A percentile compares a stretch with the other conserved stretches of the same genome.
Evolutionary conservation across 768 basidiomycete genomes (phyloP).

Genomic region (Hypsizygus marmoreus): DNA sequence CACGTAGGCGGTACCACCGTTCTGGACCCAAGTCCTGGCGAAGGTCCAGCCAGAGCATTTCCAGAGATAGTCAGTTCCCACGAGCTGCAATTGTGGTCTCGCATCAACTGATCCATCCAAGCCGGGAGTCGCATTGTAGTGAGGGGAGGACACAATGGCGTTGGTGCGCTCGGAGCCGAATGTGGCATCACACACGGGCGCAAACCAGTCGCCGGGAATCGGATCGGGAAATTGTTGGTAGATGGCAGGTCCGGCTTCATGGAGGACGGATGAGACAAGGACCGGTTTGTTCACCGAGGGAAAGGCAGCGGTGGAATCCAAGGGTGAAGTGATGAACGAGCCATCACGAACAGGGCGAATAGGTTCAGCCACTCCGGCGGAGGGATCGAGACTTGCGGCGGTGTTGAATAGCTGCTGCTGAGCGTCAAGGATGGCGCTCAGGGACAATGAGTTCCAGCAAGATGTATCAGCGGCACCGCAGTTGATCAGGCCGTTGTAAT

Average conservation of each 20-base stretch:
- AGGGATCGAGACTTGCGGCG: conserved; percentile 48
- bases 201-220: conserved; percentile 41
- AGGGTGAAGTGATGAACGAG: conserved; percentile 64
- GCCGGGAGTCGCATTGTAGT: conserved; percentile 42
- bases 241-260: conserved; percentile 75
- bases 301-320: conserved; percentile 63
- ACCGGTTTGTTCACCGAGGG: conserved; percentile 65
- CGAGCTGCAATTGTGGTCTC: conserved; percentile 52
- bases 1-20: conserved; percentile 69
- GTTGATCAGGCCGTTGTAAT: conserved; percentile 48
- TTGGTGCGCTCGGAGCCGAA: conserved; percentile 50
- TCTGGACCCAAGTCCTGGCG: conserved; percentile 62
- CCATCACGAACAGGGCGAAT: conserved; percentile 71
- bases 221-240: conserved; percentile 42
- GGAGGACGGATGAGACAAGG: conserved; percentile 66
- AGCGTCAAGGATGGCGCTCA: conserved; percentile 54
- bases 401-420: conserved; percentile 47
- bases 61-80: conserved; percentile 74
- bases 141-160: conserved; percentile 42
- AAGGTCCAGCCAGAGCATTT: conserved; percentile 74
- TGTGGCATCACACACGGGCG: conserved; percentile 36
- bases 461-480: conserved; percentile 47
- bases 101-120: conserved; percentile 43
- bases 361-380: conserved; percentile 55
- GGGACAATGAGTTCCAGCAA: conserved; percentile 54